Conservation (phyloP, 2,329 filamentous ascomycete species). For the Neofusicoccum umdonicola region DNA sequence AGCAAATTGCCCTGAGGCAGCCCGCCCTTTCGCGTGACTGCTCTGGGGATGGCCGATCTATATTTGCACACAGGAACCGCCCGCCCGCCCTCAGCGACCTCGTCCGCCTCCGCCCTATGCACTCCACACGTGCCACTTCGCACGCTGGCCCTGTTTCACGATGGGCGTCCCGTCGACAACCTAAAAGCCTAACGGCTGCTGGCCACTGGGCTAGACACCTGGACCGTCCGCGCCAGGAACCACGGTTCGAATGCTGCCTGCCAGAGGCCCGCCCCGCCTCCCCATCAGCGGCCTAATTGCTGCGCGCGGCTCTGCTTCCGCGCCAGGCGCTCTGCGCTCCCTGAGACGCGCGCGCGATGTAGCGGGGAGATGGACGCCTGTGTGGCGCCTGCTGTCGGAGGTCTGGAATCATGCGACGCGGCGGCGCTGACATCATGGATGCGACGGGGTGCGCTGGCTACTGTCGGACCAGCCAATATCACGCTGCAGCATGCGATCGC, state of each 20-base stretch:
- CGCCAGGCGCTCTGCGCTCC: not conserved
- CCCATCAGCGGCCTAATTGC: not conserved
- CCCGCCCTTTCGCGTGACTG: not conserved
- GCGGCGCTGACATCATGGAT: conserved; percentile 2
- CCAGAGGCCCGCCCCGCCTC: not conserved
- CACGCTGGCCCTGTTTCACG: conserved; percentile 5
- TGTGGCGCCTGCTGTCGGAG: not conserved
- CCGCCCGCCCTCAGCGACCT: not conserved
- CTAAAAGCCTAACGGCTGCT: conserved; percentile 7
- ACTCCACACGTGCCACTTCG: conserved; percentile 3
- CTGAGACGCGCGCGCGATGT: not conserved
- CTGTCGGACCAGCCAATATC: not conserved
- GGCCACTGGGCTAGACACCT: not conserved
- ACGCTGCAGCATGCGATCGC: not conserved
- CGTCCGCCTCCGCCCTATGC: not conserved
- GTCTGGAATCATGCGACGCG: conserved; percentile 3
- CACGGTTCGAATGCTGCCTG: not conserved
- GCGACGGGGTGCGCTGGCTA: not conserved
- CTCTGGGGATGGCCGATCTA: conserved; percentile 10
- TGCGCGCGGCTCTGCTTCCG: not conserved
- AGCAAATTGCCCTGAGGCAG: not conserved
- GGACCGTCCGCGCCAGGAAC: not conserved
- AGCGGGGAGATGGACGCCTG: not conserved
- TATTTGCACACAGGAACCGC: conserved; percentile 9
- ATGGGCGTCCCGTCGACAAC: conserved; percentile 5